A percentile compares a stretch with the other conserved stretches of the same genome.
Conservation (phyloP, 345 rosid species). For the Acer yangbiense region DNA sequence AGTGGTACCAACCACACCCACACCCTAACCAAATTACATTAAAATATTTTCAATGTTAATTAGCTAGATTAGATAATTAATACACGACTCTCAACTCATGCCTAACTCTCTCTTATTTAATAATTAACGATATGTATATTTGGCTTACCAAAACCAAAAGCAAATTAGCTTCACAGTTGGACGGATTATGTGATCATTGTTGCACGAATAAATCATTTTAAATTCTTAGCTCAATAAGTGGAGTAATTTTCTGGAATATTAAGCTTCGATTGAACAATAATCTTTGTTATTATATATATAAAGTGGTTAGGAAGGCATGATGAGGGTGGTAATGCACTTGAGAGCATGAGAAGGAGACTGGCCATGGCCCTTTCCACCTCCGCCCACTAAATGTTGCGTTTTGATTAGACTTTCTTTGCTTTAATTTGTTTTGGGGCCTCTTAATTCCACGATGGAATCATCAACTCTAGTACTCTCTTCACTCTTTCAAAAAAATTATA, state of each 20-base stretch:
- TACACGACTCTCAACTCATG: background rate
- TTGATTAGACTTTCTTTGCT: constrained; percentile 26
- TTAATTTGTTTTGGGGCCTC: constrained; percentile 24
- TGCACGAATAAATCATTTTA: background rate
- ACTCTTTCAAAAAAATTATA: too few relatives aligned
- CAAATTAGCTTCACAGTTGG: background rate
- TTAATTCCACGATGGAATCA: constrained; percentile 19
- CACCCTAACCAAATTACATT: background rate
- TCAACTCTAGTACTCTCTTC: background rate
- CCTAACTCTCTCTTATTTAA: constrained; percentile 6
- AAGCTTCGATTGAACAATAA: too few relatives aligned
- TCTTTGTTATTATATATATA: background rate
- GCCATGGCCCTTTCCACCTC: constrained; percentile 26
- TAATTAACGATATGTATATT: background rate
- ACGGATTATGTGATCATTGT: background rate
- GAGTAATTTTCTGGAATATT: too few relatives aligned
- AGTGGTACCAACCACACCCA: constrained; percentile 3
- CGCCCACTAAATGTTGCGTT: constrained; percentile 31
- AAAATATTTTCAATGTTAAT: background rate
- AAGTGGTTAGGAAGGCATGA: constrained; percentile 26
- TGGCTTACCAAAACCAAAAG: background rate
- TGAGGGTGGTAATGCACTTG: constrained; percentile 40
- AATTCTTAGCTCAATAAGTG: background rate
- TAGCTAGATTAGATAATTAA: too few relatives aligned
- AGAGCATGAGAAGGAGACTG: constrained; percentile 34